Evolutionary conservation across 257 asterid genomes (phyloP), one percentile per base, ranked within the genome.

Genomic region (Primulina huaijiensis): DNA sequence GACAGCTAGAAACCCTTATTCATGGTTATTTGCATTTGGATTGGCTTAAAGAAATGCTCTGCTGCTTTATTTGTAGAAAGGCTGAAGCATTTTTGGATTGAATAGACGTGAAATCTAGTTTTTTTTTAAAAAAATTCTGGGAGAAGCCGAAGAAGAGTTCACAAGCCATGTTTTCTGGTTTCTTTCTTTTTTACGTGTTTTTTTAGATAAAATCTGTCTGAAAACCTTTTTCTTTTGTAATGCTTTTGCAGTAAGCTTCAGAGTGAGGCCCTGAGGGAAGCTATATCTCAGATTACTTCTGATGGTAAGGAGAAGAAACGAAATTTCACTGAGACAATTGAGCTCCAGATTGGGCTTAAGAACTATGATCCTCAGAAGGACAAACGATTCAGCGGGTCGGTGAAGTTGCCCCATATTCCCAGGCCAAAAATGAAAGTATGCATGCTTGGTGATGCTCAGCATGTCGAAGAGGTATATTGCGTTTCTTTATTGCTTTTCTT

Each of bases 321-420:
- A 12, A 65, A 65, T 17, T 65, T 65, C 29, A 43, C 59, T 11
- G 70, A 65, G 70, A 65, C 70, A 5, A 23, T 25, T 25, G 70
- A 65, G 60, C 70, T 65, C 20, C 60, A 65, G 38, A 65, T 65
- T 23, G 70, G 70, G 20, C 35, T 65, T 17, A 43, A 65, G 40
- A 65, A 65, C 25, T 74, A 74, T 74, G 78, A 74, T 62, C 78
- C 74, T 17, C 78, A 68, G 56, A 68, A 62, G 70, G 78, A 74
- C 52, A 69, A 74, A 64, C 74, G 74, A 53, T 77, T 62, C 20
- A 55, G 61, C 52, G 66, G 68, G 11, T 65, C 68, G 1, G 70
- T 65, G 35, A 65, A 43, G 35, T 65, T 65, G 59, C 59, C 70
- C 23, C 70, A 43, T n/a, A 65, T 65, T 27, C 70, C 70, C 8